Evolutionary conservation across 441 rosid species (phyloP).

Genomic region (Populus hybrid): DNA sequence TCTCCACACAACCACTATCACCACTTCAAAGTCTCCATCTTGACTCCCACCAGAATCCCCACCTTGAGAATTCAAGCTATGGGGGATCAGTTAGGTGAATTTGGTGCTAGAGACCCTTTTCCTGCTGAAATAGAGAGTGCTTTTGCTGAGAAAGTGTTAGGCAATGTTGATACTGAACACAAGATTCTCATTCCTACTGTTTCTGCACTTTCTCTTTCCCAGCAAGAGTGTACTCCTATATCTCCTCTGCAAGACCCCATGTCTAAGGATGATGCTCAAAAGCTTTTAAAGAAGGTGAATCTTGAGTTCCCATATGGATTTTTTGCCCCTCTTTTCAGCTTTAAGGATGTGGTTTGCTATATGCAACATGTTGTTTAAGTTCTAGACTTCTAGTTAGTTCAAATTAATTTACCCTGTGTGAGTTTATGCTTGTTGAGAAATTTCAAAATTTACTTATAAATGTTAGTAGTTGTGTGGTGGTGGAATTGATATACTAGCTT

Average conservation of each 20-base stretch:
- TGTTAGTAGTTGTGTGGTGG: not conserved
- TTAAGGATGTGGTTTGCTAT: not conserved
- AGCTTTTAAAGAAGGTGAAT: conserved; percentile 65
- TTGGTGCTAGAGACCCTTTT: conserved; percentile 87
- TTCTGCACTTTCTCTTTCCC: conserved; percentile 75
- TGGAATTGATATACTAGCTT: not conserved
- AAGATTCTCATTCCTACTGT: conserved; percentile 73
- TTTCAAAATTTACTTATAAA: not conserved
- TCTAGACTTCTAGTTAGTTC: not conserved
- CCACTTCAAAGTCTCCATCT: conserved; percentile 3
- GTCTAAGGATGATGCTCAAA: conserved; percentile 54
- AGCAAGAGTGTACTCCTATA: conserved; percentile 55
- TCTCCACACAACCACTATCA: conserved; percentile 17
- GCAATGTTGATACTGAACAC: conserved; percentile 63
- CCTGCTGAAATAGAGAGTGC: conserved; percentile 77
- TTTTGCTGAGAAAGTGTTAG: conserved; percentile 82
- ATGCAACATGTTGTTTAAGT: not conserved
- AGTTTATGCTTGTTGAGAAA: not conserved
- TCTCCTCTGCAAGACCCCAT: conserved; percentile 68
- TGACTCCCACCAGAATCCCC: conserved; percentile 12
- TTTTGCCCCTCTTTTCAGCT: not conserved
- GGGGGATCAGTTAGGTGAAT: conserved; percentile 65
- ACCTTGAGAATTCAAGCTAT: conserved; percentile 27
- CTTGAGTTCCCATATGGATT: not conserved
- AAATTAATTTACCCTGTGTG: not conserved